phyloP scores from a whole-genome alignment of 2,329 filamentous ascomycete genomes.

The Paecilomyces sp. region DNA sequence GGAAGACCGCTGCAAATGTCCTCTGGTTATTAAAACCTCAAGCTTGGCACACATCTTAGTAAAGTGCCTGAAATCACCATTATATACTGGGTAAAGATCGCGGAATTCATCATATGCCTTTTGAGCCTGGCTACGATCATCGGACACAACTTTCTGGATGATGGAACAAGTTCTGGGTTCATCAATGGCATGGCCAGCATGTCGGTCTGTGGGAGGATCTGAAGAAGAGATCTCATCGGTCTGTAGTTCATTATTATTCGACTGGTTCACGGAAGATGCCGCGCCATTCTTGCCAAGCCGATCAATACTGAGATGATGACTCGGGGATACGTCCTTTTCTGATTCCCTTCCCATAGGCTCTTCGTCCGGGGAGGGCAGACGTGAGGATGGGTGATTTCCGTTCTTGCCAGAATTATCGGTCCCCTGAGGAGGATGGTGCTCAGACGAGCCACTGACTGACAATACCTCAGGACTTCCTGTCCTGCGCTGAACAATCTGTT shows the following conservation, averaged over 20 bases:
- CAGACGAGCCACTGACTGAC: neutral
- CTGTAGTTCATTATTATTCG: neutral
- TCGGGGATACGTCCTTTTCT: neutral
- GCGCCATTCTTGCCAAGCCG: neutral
- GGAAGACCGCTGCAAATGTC: constrained; percentile 25
- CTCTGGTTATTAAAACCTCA: constrained; percentile 20
- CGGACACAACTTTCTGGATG: no score
- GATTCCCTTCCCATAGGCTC: neutral
- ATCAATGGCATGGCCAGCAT: neutral
- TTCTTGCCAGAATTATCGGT: neutral
- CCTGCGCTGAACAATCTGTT: neutral
- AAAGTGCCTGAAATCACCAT: constrained; percentile 32
- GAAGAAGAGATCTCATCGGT: neutral
- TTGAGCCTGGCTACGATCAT: constrained; percentile 10
- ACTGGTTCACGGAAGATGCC: neutral
- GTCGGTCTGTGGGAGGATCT: neutral
- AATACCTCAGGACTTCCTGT: neutral
- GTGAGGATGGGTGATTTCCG: no score
- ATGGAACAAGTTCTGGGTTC: neutral
- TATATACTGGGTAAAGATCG: constrained; percentile 31
- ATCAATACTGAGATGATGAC: neutral
- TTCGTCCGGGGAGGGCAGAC: no score
- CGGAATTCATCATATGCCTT: constrained; percentile 31
- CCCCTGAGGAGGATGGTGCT: neutral
- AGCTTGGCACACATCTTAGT: constrained; percentile 29